Percentiles rank a stretch among this genome's conserved stretches.
phyloP scores from a whole-genome alignment of 371 early-diverging fungal species.

The Thermomucor indicae-seudaticae region DNA sequence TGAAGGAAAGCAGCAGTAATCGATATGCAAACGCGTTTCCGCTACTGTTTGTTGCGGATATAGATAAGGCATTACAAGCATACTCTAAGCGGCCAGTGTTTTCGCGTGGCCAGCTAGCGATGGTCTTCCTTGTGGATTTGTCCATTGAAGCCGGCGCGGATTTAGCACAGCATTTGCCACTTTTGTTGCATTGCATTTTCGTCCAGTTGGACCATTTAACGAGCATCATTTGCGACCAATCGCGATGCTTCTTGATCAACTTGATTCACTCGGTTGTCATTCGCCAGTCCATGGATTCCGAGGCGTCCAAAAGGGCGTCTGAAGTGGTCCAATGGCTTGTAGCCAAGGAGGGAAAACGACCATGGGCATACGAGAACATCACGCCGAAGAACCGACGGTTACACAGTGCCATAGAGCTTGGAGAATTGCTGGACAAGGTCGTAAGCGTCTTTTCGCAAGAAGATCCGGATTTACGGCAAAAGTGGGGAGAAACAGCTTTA shows the following conservation, averaged over 20 bases:
- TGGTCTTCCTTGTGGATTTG: conserved; percentile 77
- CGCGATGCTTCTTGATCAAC: conserved; percentile 76
- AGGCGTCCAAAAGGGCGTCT: conserved; percentile 50
- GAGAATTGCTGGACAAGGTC: conserved; percentile 30
- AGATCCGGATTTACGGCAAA: conserved; percentile 69
- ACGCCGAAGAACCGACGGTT: conserved; percentile 51
- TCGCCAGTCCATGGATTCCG: conserved; percentile 57
- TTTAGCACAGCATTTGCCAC: conserved; percentile 64
- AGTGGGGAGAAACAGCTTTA: conserved; percentile 86
- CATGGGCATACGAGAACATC: conserved; percentile 83
- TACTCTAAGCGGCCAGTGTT: conserved; percentile 72
- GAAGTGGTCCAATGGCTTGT: conserved; percentile 60
- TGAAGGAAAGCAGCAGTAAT: conserved; percentile 48
- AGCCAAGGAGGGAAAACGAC: conserved; percentile 71
- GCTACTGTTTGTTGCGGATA: conserved; percentile 58
- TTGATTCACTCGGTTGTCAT: conserved; percentile 70
- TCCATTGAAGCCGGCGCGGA: conserved; percentile 74
- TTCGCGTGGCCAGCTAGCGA: conserved; percentile 75
- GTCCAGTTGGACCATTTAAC: conserved; percentile 80
- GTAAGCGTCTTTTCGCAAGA: conserved; percentile 56
- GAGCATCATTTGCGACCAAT: conserved; percentile 76
- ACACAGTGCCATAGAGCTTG: conserved; percentile 41
- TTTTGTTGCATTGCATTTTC: conserved; percentile 72
- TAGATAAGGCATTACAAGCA: conserved; percentile 61
- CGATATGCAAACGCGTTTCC: conserved; percentile 36